phyloP scores from a whole-genome alignment of 192 early-diverging fungal genomes.

The Chytriomyces confervae region DNA sequence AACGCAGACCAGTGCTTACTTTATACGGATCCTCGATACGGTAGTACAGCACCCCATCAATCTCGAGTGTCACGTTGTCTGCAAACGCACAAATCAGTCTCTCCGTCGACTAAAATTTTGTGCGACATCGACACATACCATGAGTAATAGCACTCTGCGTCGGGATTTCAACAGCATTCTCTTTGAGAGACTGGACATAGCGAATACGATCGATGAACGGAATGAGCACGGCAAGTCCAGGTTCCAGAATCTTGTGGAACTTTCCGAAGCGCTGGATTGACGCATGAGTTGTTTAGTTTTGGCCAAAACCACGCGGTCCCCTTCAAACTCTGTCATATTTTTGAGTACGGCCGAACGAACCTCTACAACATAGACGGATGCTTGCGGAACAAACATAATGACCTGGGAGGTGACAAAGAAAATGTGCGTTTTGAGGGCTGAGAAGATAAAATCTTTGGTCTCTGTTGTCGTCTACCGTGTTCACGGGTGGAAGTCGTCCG shows the following conservation, averaged over 20 bases:
- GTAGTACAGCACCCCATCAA: slow-evolving; percentile 98
- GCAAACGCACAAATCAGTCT: neutral
- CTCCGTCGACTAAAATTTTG: neutral
- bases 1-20: neutral
- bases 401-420: slow-evolving; percentile 15
- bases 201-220: slow-evolving; percentile 87
- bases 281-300: neutral
- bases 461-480: slow-evolving; percentile 2
- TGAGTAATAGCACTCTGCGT: slow-evolving; percentile 81
- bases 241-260: slow-evolving; percentile 75
- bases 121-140: slow-evolving; percentile 43
- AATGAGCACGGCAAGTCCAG: slow-evolving; percentile 87
- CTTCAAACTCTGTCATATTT: neutral
- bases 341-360: neutral
- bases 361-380: slow-evolving; percentile 95
- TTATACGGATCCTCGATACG: slow-evolving; percentile 87
- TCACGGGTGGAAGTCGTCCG: slow-evolving; percentile 10
- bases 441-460: too few relatives aligned
- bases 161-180: slow-evolving; percentile 92
- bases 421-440: too few relatives aligned
- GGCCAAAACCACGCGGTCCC: neutral
- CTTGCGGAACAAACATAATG: slow-evolving; percentile 97
- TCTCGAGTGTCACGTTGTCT: slow-evolving; percentile 95
- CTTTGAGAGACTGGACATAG: slow-evolving; percentile 95
- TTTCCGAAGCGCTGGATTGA: slow-evolving; percentile 80